A percentile compares a stretch with the other conserved stretches of the same genome.
These are phyloP conservation scores for Tylopilus intermedius DNA, from an alignment of 768 basidiomycete genomes.

Conservation along the genomic window DNA sequence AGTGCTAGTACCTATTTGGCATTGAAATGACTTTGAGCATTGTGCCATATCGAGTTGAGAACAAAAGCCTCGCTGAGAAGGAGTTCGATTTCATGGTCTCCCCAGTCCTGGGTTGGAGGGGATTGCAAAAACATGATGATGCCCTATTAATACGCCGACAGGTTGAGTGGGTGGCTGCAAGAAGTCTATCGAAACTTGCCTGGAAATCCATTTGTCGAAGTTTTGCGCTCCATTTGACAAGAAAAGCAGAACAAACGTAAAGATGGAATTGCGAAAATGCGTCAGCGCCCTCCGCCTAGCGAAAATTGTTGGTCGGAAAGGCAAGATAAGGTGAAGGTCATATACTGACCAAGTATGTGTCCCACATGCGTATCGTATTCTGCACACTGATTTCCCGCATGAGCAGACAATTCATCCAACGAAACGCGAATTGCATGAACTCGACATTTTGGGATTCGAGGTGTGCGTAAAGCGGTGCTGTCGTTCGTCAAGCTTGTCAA, in stretches of 20 bases:
- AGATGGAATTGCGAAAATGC: slow-evolving; percentile 99
- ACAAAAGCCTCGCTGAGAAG: slow-evolving; percentile 95
- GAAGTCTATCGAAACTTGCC: slow-evolving; percentile 40
- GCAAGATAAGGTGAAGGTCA: neutral
- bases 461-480: slow-evolving; percentile 84
- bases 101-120: slow-evolving; percentile 88
- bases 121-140: slow-evolving; percentile 99
- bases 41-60: slow-evolving; percentile 87
- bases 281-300: slow-evolving; percentile 90
- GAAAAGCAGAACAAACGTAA: slow-evolving; percentile 96
- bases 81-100: slow-evolving; percentile 92
- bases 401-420: slow-evolving; percentile 99
- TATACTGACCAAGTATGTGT: slow-evolving; percentile 85
- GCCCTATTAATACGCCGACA: slow-evolving; percentile 47
- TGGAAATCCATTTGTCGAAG: slow-evolving; percentile 98
- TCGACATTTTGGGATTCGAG: slow-evolving; percentile 89
- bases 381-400: slow-evolving; percentile 97
- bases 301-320: neutral
- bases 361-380: slow-evolving; percentile 99
- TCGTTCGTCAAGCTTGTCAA: neutral
- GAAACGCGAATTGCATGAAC: slow-evolving; percentile 99
- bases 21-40: slow-evolving; percentile 82
- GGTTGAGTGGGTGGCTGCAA: neutral
- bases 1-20: slow-evolving; percentile 37
- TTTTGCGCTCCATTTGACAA: slow-evolving; percentile 92